Percentiles rank a stretch among this genome's conserved stretches.
Evolutionary conservation across 164 flowering plant species (phyloP).

Genomic region (Vitis riparia): DNA sequence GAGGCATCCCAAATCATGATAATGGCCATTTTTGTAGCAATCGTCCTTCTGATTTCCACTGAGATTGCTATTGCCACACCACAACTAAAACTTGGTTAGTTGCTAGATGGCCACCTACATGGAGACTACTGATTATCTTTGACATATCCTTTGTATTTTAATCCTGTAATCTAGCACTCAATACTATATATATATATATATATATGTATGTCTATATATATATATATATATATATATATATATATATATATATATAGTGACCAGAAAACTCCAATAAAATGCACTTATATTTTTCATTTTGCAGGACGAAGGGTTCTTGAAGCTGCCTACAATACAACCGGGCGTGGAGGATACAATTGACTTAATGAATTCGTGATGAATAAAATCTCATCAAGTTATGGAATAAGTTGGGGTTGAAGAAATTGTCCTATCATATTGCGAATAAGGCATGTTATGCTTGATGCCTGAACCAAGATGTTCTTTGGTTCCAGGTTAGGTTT

Average conservation of each 20-base stretch:
- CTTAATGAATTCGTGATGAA: not conserved
- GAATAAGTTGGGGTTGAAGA: not conserved
- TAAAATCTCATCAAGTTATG: not conserved
- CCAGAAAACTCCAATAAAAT: not conserved
- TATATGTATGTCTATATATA: no score
- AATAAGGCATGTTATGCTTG: not conserved
- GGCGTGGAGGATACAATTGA: not conserved
- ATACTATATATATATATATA: no score
- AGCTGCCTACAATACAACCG: conserved; percentile 1
- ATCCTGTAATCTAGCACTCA: no score
- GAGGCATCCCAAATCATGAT: not conserved
- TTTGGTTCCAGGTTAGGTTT: not conserved
- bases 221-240: no score
- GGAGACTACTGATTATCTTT: not conserved
- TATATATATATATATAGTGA: no score
- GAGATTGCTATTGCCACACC: not conserved
- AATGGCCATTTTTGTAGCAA: not conserved
- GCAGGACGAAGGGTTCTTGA: not conserved
- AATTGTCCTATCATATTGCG: not conserved
- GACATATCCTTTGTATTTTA: not conserved
- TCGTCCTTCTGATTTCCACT: not conserved
- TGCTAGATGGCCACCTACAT: not conserved
- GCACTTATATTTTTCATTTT: not conserved
- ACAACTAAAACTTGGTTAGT: not conserved
- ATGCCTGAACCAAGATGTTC: not conserved